These are phyloP conservation scores for Gossypium schwendimanii DNA, from an alignment of 441 rosid genomes.

Conservation along the genomic window DNA sequence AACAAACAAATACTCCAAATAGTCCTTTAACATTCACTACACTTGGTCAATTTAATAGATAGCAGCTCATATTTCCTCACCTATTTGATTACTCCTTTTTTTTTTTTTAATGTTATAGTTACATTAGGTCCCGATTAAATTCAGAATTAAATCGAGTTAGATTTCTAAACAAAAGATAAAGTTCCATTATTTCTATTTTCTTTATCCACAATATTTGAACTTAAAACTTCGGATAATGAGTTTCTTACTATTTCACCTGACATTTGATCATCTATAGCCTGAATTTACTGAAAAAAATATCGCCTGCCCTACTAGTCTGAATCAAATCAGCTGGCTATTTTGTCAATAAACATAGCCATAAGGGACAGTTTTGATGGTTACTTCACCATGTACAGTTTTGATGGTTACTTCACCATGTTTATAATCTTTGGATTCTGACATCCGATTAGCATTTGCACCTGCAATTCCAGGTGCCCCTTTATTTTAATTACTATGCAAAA, in stretches of 20 bases:
- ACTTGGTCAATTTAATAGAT: neutral
- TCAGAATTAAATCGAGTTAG: no score
- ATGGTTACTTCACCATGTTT: neutral
- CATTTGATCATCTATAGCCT: no score
- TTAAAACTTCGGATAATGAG: no score
- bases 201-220: no score
- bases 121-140: no score
- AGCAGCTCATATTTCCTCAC: neutral
- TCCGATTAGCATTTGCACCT: neutral
- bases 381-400: neutral
- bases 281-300: no score
- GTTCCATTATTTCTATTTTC: no score
- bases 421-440: neutral
- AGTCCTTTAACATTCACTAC: neutral
- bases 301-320: no score
- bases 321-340: neutral
- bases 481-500: neutral
- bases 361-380: constrained; percentile 1
- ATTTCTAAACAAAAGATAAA: no score
- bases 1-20: neutral
- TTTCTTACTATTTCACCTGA: no score
- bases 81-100: no score
- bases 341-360: neutral
- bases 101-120: no score
- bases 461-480: neutral